Evolutionary conservation across 352 stramenopile species (phyloP), one percentile per base, ranked within the genome.

Genomic region (Phytophthora aleatoria): DNA sequence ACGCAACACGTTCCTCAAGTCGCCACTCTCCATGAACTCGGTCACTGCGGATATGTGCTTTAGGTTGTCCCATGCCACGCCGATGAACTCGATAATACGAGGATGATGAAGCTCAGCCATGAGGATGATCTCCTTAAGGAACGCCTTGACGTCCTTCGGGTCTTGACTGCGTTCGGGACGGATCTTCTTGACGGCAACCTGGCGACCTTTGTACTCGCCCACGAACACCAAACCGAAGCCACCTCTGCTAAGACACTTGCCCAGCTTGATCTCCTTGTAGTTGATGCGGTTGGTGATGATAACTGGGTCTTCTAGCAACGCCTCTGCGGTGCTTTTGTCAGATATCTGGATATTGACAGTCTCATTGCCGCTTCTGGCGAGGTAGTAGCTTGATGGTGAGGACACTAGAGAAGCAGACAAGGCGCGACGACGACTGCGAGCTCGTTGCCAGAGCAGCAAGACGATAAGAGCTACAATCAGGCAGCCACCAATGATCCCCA

Each of bases 21-120:
- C 77, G 3, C 78, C 78, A 13, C 53, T 51, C 9, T 76, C 68
- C 78, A 87, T 85, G 54, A 80, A 82, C 50, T 87, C 78, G 11
- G 65, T 74, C 7, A 87, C 55, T 3, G 59, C 66, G 1, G 72
- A 80, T n/a, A 84, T 49, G 55, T 86, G 66, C 11, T 62, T 71
- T 5, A 79, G 31, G 11, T 69, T 64, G 20, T 78, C 64, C 77
- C 77, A 86, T 8, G 74, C 72, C 2, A 82, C 66, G 10, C 76
- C 76, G 26, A 83, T 64, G 28, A 83, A 85, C 33, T 71, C 42
- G 5, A 86, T 72, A 16, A 86, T 76, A 0, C 74, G 65, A 15
- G 69, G 65, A 35, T 86, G 77, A 10, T 71, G 49, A 11, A 86
- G 74, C 50, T 74, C 50, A 11, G 65, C 63, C 57, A 81, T 79